A percentile compares a stretch with the other conserved stretches of the same genome.
Conservation (phyloP, 371 early-diverging fungal genomes). For the Mucor lusitanicus region DNA sequence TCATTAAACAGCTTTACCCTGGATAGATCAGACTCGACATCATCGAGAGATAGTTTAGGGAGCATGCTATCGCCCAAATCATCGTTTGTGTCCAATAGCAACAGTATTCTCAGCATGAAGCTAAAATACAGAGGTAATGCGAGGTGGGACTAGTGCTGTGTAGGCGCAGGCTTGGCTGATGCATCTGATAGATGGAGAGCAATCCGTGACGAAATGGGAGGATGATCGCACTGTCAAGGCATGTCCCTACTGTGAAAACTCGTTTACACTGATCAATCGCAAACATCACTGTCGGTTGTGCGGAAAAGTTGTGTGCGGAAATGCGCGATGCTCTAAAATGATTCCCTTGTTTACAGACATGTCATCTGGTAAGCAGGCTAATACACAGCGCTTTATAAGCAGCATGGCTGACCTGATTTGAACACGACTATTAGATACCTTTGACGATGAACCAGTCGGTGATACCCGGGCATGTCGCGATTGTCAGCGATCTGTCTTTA, state of each 20-base stretch:
- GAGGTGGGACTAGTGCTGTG: background rate
- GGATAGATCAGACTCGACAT: constrained; percentile 37
- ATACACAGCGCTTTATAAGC: background rate
- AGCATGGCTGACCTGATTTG: background rate
- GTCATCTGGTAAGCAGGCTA: constrained; percentile 49
- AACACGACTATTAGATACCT: constrained; percentile 30
- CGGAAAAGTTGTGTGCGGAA: constrained; percentile 74
- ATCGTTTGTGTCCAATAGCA: constrained; percentile 37
- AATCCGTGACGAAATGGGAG: constrained; percentile 67
- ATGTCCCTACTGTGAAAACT: constrained; percentile 57
- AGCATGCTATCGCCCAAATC: constrained; percentile 40
- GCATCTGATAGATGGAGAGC: constrained; percentile 53
- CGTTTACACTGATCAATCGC: constrained; percentile 57
- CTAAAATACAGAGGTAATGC: constrained; percentile 48
- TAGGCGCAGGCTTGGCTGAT: background rate
- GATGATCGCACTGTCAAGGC: constrained; percentile 54
- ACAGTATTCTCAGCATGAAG: constrained; percentile 49
- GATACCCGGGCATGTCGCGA: constrained; percentile 65
- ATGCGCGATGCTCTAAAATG: constrained; percentile 59
- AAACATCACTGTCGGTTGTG: constrained; percentile 84
- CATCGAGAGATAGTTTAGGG: constrained; percentile 42
- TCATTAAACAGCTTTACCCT: constrained; percentile 25
- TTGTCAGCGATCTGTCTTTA: constrained; percentile 58
- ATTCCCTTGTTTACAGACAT: constrained; percentile 57
- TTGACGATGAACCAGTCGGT: constrained; percentile 59